These are phyloP conservation scores for Dactylis glomerata DNA, from an alignment of 176 grass and related monocot genomes.

Conservation along the genomic window DNA sequence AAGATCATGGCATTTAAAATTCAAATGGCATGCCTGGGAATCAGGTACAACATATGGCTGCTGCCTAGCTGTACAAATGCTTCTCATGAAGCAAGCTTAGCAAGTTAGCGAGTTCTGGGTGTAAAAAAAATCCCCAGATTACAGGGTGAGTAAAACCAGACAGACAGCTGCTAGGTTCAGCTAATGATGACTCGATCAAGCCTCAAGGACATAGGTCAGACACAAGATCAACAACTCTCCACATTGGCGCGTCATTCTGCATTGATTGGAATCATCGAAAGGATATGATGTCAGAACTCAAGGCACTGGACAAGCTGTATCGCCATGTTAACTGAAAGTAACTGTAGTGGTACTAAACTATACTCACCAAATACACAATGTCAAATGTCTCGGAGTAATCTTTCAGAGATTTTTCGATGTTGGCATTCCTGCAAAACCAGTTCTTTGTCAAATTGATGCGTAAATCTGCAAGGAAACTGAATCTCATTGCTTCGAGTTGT, in stretches of 20 bases:
- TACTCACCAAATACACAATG: constrained; percentile 73
- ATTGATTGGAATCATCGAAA: constrained; percentile 19
- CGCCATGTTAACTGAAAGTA: not conserved
- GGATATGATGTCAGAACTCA: not conserved
- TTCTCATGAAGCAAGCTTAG: constrained; percentile 6
- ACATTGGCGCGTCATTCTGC: constrained; percentile 81
- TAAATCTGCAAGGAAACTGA: not conserved
- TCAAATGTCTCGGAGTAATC: constrained; percentile 81
- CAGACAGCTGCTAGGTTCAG: not conserved
- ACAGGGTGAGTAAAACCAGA: not conserved
- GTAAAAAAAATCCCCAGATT: constrained; percentile 2
- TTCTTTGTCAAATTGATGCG: not conserved
- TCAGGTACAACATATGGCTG: not conserved
- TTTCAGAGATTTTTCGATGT: constrained; percentile 74
- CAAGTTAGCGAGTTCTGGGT: not conserved
- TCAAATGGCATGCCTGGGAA: not conserved
- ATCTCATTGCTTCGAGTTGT: not conserved
- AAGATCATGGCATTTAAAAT: not conserved
- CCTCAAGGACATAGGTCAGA: constrained; percentile 58
- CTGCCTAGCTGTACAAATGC: not conserved
- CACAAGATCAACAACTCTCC: constrained; percentile 69
- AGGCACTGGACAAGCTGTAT: not conserved
- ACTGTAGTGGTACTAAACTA: not conserved
- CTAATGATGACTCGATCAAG: constrained; percentile 27
- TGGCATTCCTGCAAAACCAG: constrained; percentile 61